Evolutionary conservation across 1,139 yeast genomes (phyloP).

Genomic region (Taiozyma sp.): DNA sequence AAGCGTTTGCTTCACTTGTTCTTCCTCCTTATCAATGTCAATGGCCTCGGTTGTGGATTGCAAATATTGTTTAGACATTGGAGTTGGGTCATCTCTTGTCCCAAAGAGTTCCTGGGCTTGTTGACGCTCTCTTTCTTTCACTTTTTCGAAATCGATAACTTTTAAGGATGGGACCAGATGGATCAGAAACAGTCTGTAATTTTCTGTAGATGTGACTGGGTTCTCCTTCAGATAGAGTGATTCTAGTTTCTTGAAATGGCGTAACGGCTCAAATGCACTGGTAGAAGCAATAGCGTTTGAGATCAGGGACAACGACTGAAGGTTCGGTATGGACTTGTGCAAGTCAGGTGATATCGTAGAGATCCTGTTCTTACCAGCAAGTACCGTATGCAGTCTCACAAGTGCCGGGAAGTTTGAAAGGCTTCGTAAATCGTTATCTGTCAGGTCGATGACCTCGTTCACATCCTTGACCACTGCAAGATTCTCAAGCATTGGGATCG

Average conservation of each 20-base stretch:
- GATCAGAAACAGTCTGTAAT: conserved; percentile 57
- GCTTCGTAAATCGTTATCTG: conserved; percentile 56
- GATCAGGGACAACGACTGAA: conserved; percentile 45
- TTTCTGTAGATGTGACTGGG: conserved; percentile 45
- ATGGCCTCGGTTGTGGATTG: background rate
- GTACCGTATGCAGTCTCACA: conserved; percentile 39
- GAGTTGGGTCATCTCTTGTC: conserved; percentile 5
- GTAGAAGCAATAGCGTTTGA: conserved; percentile 45
- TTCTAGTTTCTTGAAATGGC: conserved; percentile 33
- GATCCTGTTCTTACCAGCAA: conserved; percentile 57
- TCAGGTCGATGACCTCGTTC: conserved; percentile 53
- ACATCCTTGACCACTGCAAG: conserved; percentile 38
- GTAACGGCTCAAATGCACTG: conserved; percentile 34
- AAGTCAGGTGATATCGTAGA: conserved; percentile 32
- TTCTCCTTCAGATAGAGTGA: conserved; percentile 55
- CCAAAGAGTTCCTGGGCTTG: conserved; percentile 45
- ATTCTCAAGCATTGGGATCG: conserved; percentile 37
- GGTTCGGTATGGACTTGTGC: conserved; percentile 34
- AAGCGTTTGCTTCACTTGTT: conserved; percentile 28
- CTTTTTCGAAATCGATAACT: conserved; percentile 61
- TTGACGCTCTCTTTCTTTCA: conserved; percentile 49
- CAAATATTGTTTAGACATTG: conserved; percentile 7
- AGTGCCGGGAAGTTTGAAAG: conserved; percentile 48
- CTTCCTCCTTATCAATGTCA: conserved; percentile 24
- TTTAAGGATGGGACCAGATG: conserved; percentile 59